A percentile compares a stretch with the other conserved stretches of the same genome.
Evolutionary conservation across 345 rosid species (phyloP).

Genomic region (Lenwebbia sp.): DNA sequence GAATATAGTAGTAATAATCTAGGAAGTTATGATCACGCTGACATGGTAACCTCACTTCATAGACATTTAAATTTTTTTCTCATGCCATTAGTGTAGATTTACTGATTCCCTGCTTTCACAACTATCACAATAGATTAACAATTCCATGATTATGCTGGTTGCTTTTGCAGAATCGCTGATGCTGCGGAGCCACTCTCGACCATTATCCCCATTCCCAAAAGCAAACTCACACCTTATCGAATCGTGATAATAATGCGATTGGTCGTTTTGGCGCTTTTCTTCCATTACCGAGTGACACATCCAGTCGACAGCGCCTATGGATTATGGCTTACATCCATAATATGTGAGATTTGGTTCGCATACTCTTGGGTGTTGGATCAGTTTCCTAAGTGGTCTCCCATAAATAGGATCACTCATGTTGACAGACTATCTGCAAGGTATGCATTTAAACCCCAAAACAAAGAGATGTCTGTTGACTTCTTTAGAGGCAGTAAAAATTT

Average conservation of each 20-base stretch:
- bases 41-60: background rate
- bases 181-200: conserved; percentile 61
- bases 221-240: conserved; percentile 72
- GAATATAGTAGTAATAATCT: background rate
- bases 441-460: background rate
- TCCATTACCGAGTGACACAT: conserved; percentile 81
- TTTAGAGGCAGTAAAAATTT: background rate
- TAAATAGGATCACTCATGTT: conserved; percentile 53
- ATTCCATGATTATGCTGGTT: background rate
- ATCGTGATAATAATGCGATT: conserved; percentile 63
- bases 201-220: conserved; percentile 49
- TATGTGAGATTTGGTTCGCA: conserved; percentile 99
- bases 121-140: background rate
- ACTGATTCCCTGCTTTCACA: background rate
- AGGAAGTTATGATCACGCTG: background rate
- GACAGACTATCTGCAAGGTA: conserved; percentile 89
- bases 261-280: conserved; percentile 80
- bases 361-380: conserved; percentile 98
- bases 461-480: background rate
- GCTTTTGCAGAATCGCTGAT: conserved; percentile 42
- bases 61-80: background rate
- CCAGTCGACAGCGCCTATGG: conserved; percentile 86
- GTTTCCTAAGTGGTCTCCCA: conserved; percentile 96
- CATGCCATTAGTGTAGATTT: background rate
- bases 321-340: conserved; percentile 91